A percentile compares a stretch with the other conserved stretches of the same genome.
phyloP scores from a whole-genome alignment of 2,329 filamentous ascomycete genomes.

The Hymenoscyphus scutula region DNA sequence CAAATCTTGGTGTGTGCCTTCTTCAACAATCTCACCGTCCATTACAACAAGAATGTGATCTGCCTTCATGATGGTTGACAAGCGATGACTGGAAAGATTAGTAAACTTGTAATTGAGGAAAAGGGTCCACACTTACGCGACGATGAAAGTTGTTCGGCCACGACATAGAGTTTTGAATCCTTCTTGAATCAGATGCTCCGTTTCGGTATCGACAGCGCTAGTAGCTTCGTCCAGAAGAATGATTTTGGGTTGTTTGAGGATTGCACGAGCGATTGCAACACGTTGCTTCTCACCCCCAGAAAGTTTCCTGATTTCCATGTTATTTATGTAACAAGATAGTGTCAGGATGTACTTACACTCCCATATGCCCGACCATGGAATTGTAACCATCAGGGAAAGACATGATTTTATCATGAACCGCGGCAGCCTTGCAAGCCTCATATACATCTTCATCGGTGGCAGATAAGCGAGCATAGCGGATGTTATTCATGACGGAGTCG shows the following conservation, averaged over 20 bases:
- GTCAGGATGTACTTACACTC: conserved; percentile 47
- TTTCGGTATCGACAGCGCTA: conserved; percentile 89
- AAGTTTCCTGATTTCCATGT: conserved; percentile 73
- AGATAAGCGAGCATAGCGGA: conserved; percentile 33
- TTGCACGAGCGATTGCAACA: conserved; percentile 81
- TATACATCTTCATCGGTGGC: conserved; percentile 34
- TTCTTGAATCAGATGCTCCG: conserved; percentile 85
- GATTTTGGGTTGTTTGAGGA: conserved; percentile 91
- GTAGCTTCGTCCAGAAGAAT: conserved; percentile 94
- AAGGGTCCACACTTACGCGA: conserved; percentile 29
- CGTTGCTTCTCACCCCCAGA: conserved; percentile 86
- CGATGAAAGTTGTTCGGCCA: conserved; percentile 48
- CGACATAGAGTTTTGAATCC: conserved; percentile 46
- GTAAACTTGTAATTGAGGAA: not conserved
- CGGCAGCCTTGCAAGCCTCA: conserved; percentile 55
- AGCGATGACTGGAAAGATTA: conserved; percentile 40
- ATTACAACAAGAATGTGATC: conserved; percentile 54
- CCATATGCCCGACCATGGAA: conserved; percentile 44
- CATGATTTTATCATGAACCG: conserved; percentile 57
- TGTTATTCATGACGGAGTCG: conserved; percentile 44
- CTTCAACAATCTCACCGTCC: conserved; percentile 50
- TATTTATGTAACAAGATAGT: conserved; percentile 29
- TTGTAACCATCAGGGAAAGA: conserved; percentile 50
- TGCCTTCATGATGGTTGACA: conserved; percentile 54
- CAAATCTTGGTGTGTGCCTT: conserved; percentile 50